phyloP scores from a whole-genome alignment of 441 rosid genomes.

The Pelargonium citronellum region DNA sequence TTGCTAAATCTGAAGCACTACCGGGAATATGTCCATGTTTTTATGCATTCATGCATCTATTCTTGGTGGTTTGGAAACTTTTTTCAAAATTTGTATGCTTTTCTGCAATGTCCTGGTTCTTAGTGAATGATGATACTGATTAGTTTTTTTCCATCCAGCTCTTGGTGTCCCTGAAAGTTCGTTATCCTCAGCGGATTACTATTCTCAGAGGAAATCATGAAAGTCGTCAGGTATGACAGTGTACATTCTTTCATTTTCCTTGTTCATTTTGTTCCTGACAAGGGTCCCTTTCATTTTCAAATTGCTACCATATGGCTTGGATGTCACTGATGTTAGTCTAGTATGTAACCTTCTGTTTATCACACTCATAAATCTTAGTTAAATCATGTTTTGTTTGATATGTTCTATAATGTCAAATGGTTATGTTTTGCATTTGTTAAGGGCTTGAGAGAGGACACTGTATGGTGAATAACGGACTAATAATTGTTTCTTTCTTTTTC shows the following conservation, averaged over 20 bases:
- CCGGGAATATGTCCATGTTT: too few species aligned
- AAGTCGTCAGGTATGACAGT: slow-evolving; percentile 55
- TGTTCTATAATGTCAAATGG: neutral
- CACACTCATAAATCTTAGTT: neutral
- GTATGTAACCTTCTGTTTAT: neutral
- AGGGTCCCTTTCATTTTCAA: neutral
- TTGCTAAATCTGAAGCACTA: too few species aligned
- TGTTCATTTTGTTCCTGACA: slow-evolving; percentile 9
- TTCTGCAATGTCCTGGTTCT: too few species aligned
- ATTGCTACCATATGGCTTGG: neutral
- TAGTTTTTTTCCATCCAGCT: slow-evolving; percentile 36
- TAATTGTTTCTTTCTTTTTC: slow-evolving; percentile 8
- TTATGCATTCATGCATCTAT: too few species aligned
- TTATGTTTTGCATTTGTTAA: neutral
- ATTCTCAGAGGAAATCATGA: slow-evolving; percentile 86
- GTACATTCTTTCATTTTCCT: neutral
- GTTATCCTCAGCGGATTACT: slow-evolving; percentile 60
- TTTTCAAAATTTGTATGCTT: too few species aligned
- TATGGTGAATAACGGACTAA: slow-evolving; percentile 23
- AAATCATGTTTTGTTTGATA: neutral
- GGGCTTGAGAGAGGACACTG: neutral
- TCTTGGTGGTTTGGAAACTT: too few species aligned
- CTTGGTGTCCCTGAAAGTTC: slow-evolving; percentile 63
- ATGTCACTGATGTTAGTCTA: neutral
- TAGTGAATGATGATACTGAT: slow-evolving; percentile 17